Conservation (phyloP, 2,329 filamentous ascomycete genomes). For the Thelonectria blattea region DNA sequence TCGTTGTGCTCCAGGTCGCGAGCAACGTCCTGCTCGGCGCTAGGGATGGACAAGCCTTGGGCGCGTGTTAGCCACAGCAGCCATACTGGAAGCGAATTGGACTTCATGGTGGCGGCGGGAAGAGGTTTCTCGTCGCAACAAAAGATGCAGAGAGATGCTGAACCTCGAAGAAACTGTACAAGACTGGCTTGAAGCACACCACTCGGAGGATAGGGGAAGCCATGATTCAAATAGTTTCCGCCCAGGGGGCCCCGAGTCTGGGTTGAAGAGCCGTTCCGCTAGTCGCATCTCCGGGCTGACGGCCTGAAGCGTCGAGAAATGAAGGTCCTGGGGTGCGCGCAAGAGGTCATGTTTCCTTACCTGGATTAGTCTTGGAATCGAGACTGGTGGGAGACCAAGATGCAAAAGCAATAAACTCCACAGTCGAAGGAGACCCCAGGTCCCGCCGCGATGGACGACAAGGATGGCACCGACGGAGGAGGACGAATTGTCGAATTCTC, state of each 20-base stretch:
- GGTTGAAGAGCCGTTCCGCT: conserved; percentile 24
- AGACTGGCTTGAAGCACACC: conserved; percentile 18
- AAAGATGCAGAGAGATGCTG: conserved; percentile 13
- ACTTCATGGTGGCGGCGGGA: conserved; percentile 32
- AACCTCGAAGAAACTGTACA: conserved; percentile 18
- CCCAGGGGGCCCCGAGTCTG: conserved; percentile 1
- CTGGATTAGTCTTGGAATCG: conserved; percentile 13
- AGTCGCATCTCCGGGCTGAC: conserved; percentile 29
- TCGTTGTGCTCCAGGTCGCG: conserved; percentile 21
- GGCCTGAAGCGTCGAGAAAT: conserved; percentile 27
- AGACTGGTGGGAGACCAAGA: conserved; percentile 19
- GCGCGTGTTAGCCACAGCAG: conserved; percentile 37
- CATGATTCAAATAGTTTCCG: conserved; percentile 29
- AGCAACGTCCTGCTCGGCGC: conserved; percentile 13
- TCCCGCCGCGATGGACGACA: conserved; percentile 11
- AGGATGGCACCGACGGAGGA: conserved; percentile 11
- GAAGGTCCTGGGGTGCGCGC: conserved; percentile 32
- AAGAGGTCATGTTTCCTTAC: conserved; percentile 15
- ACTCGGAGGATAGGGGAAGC: conserved; percentile 19
- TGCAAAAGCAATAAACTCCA: conserved; percentile 17
- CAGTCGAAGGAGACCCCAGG: conserved; percentile 1
- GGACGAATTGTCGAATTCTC: too few relatives aligned
- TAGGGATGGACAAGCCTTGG: conserved; percentile 32
- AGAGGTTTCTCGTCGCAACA: conserved; percentile 10
- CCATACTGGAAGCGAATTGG: conserved; percentile 34